Conservation (phyloP, 2,329 filamentous ascomycete genomes). For the Lecanoromycetidae sp. region DNA sequence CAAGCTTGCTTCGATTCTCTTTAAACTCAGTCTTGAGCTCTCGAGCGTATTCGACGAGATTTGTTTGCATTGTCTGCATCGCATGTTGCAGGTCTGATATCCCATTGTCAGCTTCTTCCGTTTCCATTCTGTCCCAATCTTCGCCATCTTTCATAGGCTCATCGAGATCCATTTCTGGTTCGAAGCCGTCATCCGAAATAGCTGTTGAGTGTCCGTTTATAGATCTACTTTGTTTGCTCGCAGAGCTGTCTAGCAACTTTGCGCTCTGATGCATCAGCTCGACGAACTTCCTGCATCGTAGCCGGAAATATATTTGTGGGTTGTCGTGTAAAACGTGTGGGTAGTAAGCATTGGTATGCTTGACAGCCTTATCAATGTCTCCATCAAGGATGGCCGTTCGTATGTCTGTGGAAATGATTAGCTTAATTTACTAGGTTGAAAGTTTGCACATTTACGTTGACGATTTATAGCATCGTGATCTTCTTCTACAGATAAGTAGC, state of each 20-base stretch:
- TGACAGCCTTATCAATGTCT: slow-evolving; percentile 82
- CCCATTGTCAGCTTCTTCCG: slow-evolving; percentile 33
- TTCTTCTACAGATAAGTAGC: slow-evolving; percentile 57
- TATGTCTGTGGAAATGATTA: slow-evolving; percentile 49
- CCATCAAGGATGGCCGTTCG: slow-evolving; percentile 78
- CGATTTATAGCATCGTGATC: slow-evolving; percentile 77
- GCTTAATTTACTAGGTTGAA: not conserved
- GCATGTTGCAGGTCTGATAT: slow-evolving; percentile 27
- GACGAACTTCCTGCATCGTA: slow-evolving; percentile 84
- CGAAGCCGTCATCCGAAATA: slow-evolving; percentile 35
- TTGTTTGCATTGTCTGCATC: slow-evolving; percentile 51
- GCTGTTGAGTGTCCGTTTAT: slow-evolving; percentile 30
- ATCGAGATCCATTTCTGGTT: slow-evolving; percentile 48
- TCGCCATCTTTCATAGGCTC: slow-evolving; percentile 32
- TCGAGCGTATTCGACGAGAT: slow-evolving; percentile 73
- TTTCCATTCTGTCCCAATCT: slow-evolving; percentile 40
- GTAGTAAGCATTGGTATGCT: slow-evolving; percentile 66
- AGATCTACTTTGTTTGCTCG: slow-evolving; percentile 30
- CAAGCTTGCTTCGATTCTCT: slow-evolving; percentile 55
- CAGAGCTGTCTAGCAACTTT: slow-evolving; percentile 45
- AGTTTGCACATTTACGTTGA: slow-evolving; percentile 53
- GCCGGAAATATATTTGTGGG: slow-evolving; percentile 72
- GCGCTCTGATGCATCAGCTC: slow-evolving; percentile 77
- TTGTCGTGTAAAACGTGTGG: slow-evolving; percentile 68
- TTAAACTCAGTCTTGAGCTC: slow-evolving; percentile 66